Evolutionary conservation across 768 basidiomycete genomes (phyloP).

Genomic region (Calocybe gangraenosa): DNA sequence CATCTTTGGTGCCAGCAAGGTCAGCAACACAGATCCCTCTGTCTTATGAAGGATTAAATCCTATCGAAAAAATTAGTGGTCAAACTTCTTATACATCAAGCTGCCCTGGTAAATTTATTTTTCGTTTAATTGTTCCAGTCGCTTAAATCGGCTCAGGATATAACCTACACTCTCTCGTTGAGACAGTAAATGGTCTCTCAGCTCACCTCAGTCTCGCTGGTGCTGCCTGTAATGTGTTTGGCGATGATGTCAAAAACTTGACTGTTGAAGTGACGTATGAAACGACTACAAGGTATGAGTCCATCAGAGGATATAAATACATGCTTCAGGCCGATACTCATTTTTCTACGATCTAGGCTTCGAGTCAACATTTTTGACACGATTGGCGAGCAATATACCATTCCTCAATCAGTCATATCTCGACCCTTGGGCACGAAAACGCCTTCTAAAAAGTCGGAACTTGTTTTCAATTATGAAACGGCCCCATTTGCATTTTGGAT

Average conservation of each 20-base stretch:
- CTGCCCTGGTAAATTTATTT: constrained; percentile 3
- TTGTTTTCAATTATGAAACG: constrained; percentile 63
- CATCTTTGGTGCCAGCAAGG: constrained; percentile 8
- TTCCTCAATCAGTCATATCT: constrained; percentile 48
- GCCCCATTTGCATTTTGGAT: constrained; percentile 80
- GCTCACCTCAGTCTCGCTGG: constrained; percentile 55
- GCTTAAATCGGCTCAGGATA: constrained; percentile 41
- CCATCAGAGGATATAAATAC: neutral
- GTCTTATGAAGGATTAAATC: neutral
- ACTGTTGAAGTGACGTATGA: constrained; percentile 70
- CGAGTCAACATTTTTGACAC: constrained; percentile 69
- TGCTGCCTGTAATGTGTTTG: constrained; percentile 60
- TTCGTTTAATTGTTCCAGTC: too few species aligned
- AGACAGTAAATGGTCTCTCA: constrained; percentile 44
- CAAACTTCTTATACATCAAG: constrained; percentile 13
- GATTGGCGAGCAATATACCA: constrained; percentile 56
- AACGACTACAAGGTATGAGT: constrained; percentile 40
- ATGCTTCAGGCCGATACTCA: neutral
- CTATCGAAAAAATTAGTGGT: constrained; percentile 7
- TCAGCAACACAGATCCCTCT: constrained; percentile 8
- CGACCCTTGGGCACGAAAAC: constrained; percentile 34
- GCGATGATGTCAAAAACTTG: constrained; percentile 51
- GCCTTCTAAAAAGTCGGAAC: constrained; percentile 44
- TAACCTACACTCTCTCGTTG: constrained; percentile 36
- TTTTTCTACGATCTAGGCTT: constrained; percentile 33